Conservation (phyloP, 768 basidiomycete species). For the Trametes coccinea region DNA sequence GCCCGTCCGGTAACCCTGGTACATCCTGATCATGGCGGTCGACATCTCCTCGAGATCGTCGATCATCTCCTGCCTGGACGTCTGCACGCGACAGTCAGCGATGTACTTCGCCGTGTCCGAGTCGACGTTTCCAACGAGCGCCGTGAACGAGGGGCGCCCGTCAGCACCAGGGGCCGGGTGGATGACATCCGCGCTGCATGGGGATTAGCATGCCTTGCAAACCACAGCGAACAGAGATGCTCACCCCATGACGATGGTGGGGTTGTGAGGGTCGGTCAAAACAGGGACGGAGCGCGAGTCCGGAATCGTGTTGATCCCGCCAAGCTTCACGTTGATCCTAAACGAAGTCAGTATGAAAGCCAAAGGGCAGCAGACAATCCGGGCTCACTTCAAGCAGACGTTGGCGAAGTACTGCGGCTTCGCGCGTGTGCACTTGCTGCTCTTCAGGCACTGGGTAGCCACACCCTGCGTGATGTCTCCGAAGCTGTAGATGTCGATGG, state of each 20-base stretch:
- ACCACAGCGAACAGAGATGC: not conserved
- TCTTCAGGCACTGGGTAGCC: slow-evolving; percentile 78
- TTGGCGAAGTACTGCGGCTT: slow-evolving; percentile 82
- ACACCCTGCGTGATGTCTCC: slow-evolving; percentile 72
- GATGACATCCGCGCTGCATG: slow-evolving; percentile 68
- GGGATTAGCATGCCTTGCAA: not conserved
- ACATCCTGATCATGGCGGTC: slow-evolving; percentile 52
- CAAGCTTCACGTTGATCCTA: slow-evolving; percentile 83
- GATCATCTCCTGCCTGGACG: slow-evolving; percentile 74
- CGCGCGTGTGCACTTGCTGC: slow-evolving; percentile 61
- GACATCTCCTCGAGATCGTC: slow-evolving; percentile 67
- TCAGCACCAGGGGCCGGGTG: slow-evolving; percentile 79
- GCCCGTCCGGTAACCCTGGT: slow-evolving; percentile 54
- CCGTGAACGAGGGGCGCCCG: slow-evolving; percentile 80
- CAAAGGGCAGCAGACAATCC: not conserved
- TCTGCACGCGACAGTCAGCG: slow-evolving; percentile 63
- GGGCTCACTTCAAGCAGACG: slow-evolving; percentile 70
- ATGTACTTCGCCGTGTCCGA: slow-evolving; percentile 72
- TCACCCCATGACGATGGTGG: slow-evolving; percentile 76
- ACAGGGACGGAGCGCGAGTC: slow-evolving; percentile 64
- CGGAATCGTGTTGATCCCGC: slow-evolving; percentile 80
- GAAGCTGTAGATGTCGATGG: slow-evolving; percentile 46
- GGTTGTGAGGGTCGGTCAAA: slow-evolving; percentile 68
- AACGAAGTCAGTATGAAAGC: not conserved
- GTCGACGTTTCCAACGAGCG: slow-evolving; percentile 81